Base-by-base conservation (phyloP, 192 early-diverging fungal genomes). In the Backusella circina region DNA sequence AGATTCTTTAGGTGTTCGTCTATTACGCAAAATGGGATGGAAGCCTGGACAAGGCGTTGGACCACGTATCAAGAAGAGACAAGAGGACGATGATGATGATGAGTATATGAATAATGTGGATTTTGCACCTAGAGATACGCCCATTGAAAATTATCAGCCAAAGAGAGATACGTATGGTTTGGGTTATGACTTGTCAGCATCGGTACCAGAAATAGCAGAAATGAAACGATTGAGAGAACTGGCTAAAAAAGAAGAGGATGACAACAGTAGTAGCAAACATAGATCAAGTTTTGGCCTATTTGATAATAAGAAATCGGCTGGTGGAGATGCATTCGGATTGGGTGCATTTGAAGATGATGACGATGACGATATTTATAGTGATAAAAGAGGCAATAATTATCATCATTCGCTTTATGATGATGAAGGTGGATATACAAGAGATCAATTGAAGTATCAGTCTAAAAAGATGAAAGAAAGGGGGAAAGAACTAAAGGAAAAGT, bases 21-120 rank as follows among this genome's bases (percentile, higher is more conserved):
- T 98, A 6, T 80, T 98, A 77, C 80, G 88, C 16, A 82, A 86
- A 61, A 94, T 97, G 95, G 96, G 95, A 0, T 96, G 95, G 94
- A 87, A 91, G 64, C 89, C 93, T 41, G 96, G 95, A 5, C 93
- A 96, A 71, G 93, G 92, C 1, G 87, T 97, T 39, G 96, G 96
- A 3, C 90, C 95, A 5, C 86, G 92, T 18, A 81, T 88, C 8
- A 84, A 80, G 18, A 67, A 38, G 72, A 76, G 82, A 54, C 65
- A 51, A 13, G 64, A 73, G 15, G 71, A 67, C 2, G 83, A 51
- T 15, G 51, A 79, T 0, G 67, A 75, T 13, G 74, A 73, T 4
- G 86, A 92, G 9, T 73, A 85, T 66, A 84, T 89, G n/a, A 70
- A 74, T 8, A 71, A 84, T 13, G 65, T 85, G 35, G 77, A 85